Base-by-base conservation (phyloP, 441 rosid genomes). In the Raphanus hybrid region DNA sequence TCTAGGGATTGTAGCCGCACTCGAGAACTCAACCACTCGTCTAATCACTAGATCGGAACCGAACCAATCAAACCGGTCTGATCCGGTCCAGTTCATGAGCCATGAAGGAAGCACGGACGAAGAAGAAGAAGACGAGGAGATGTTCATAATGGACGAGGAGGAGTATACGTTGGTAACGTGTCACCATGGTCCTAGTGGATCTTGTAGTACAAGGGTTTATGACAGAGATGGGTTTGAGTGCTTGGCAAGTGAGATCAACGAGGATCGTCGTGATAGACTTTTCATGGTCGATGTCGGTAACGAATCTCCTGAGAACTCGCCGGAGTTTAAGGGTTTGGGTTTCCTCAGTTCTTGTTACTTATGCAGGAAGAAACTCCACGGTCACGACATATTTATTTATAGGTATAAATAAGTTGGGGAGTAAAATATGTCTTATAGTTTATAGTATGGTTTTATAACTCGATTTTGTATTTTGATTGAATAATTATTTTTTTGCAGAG, bases 331-430 rank as follows among this genome's bases (percentile, higher is more conserved):
- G 70, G 61, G 27, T 86, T 83, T 84, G 2, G 84, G 77, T 48
- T 88, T 91, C 68, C 89, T 89, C 62, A 86, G 78, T 43, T 83
- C 88, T 0, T 91, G 97, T 68, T 67, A 87, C 75, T 37, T 81
- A 72, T 89, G 94, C 75, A 16, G 35, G 64, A 91, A 89, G 86
- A 88, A 84, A 37, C 92, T 89, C 32, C 87, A 87, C 7, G 92
- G 88, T 55, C 81, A 66, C 57, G 92, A 89, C 73, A 88, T 91
- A 60, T 91, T 78, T 84, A 91, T 91, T 84, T 91, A 89, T 89
- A 87, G 92, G 94, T 91, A 82, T 35, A 35, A 0, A 10, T 15
- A 3, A 27, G 2, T 43, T 35, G 34, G 15, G 15, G 48, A 50
- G 20, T 63, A 35, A 18, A 54, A 64, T 23, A 45, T 16, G 50